These are phyloP conservation scores for Pelargonium nanum DNA, from an alignment of 345 rosid genomes.

Conservation along the genomic window DNA sequence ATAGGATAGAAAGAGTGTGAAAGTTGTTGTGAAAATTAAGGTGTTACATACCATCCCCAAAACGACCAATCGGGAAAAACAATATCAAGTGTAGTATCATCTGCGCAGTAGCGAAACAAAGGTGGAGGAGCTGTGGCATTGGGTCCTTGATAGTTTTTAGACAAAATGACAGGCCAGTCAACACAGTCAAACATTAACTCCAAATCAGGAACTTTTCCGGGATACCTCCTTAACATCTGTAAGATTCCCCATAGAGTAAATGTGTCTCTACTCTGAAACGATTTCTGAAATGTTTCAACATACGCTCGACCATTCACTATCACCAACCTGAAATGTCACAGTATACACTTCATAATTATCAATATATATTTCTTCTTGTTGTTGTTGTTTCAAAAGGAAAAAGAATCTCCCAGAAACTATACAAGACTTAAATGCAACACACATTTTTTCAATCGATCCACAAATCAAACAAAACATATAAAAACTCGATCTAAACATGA, in stretches of 20 bases:
- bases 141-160: conserved; percentile 21
- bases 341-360: no score
- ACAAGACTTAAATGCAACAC: no score
- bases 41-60: conserved; percentile 50
- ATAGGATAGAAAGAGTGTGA: neutral
- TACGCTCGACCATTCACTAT: conserved; percentile 33
- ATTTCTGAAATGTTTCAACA: conserved; percentile 19
- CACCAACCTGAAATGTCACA: conserved; percentile 12
- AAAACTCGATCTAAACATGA: no score
- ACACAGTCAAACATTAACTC: conserved; percentile 52
- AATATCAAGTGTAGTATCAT: conserved; percentile 21
- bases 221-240: conserved; percentile 46
- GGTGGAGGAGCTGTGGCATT: conserved; percentile 29
- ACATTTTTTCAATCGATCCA: no score
- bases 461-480: no score
- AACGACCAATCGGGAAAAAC: conserved; percentile 65
- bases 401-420: no score
- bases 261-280: conserved; percentile 43
- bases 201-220: conserved; percentile 44
- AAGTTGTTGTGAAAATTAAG: no score
- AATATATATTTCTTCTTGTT: no score
- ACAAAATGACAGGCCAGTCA: conserved; percentile 29
- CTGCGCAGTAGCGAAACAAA: conserved; percentile 47
- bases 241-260: conserved; percentile 54
- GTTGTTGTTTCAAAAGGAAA: no score